Evolutionary conservation across 352 stramenopile genomes (phyloP).

Genomic region (Phytophthora lateralis): DNA sequence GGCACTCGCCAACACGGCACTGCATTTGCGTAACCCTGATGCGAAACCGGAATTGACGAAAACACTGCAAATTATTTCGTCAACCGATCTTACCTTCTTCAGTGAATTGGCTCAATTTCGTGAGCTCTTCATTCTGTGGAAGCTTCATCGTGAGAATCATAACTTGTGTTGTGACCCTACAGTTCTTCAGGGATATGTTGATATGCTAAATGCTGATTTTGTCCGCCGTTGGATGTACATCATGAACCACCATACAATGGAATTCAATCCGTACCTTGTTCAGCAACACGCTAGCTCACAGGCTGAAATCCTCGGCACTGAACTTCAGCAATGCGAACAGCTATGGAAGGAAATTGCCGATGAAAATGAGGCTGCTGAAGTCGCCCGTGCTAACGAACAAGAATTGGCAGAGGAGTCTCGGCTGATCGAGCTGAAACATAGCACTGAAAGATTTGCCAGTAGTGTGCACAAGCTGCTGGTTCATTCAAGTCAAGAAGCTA

Average conservation of each 20-base stretch:
- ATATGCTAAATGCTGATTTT: slow-evolving; percentile 47
- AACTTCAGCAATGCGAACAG: slow-evolving; percentile 54
- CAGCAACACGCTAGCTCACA: slow-evolving; percentile 56
- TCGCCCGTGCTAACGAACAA: slow-evolving; percentile 28
- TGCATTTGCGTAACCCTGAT: slow-evolving; percentile 40
- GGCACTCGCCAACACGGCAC: slow-evolving; percentile 44
- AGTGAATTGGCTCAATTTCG: slow-evolving; percentile 54
- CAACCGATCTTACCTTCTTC: slow-evolving; percentile 75
- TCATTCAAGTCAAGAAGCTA: slow-evolving; percentile 30
- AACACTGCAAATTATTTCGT: slow-evolving; percentile 79
- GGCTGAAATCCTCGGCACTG: slow-evolving; percentile 53
- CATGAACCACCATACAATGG: slow-evolving; percentile 43
- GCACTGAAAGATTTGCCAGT: slow-evolving; percentile 76
- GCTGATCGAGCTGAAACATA: slow-evolving; percentile 65
- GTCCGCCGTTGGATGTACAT: slow-evolving; percentile 49
- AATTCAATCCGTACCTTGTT: slow-evolving; percentile 80
- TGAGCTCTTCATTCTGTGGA: slow-evolving; percentile 68
- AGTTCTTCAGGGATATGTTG: slow-evolving; percentile 27
- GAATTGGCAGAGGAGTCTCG: slow-evolving; percentile 48
- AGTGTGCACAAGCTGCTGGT: slow-evolving; percentile 78
- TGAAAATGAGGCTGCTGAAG: slow-evolving; percentile 40
- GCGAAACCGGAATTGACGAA: slow-evolving; percentile 52
- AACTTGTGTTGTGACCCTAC: slow-evolving; percentile 44
- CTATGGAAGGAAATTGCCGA: slow-evolving; percentile 65
- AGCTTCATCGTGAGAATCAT: slow-evolving; percentile 59